Conservation (phyloP, 108 stramenopile species). For the Cyclotella cryptica region DNA sequence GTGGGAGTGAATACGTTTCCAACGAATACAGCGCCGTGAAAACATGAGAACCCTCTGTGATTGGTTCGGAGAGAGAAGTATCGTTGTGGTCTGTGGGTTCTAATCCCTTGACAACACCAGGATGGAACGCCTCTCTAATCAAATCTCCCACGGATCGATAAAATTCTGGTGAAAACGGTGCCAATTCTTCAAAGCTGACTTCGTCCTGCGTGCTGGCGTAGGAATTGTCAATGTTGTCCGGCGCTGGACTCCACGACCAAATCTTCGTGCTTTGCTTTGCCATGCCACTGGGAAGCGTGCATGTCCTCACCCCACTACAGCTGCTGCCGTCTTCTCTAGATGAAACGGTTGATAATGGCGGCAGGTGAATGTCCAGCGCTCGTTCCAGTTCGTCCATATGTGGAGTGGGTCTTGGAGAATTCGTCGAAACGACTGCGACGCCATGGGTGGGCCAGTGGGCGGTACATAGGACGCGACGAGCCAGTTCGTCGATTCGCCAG, state of each 20-base stretch:
- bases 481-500: constrained; percentile 40
- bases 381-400: constrained; percentile 48
- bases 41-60: not conserved
- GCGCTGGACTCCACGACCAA: constrained; percentile 35
- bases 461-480: constrained; percentile 31
- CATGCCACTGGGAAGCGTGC: not conserved
- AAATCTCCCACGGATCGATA: constrained; percentile 36
- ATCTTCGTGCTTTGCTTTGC: not conserved
- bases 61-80: not conserved
- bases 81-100: not conserved
- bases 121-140: constrained; percentile 35
- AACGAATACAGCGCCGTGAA: constrained; percentile 23
- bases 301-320: not conserved
- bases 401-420: constrained; percentile 22
- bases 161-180: constrained; percentile 43
- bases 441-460: constrained; percentile 27
- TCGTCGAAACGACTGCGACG: not conserved
- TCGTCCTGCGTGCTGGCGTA: constrained; percentile 9
- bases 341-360: not conserved
- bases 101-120: constrained; percentile 24
- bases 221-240: constrained; percentile 24
- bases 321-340: not conserved
- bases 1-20: constrained; percentile 43
- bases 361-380: constrained; percentile 25
- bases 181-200: constrained; percentile 32